Conservation (phyloP, 441 rosid genomes). For the Arabidopsis lyrata region DNA sequence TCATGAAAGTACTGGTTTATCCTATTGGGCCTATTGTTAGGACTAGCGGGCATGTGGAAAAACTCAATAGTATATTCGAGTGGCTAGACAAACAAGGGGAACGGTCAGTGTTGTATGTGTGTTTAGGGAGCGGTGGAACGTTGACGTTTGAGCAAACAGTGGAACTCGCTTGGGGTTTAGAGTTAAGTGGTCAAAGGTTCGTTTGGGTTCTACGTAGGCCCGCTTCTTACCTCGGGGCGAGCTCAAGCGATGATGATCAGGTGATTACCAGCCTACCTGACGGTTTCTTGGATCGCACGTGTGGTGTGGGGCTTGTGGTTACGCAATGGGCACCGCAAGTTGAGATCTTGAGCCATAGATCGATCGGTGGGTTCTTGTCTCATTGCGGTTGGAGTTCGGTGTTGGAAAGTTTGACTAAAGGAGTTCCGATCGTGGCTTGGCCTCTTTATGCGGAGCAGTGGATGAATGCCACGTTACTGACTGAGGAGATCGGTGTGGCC, state of each 20-base stretch:
- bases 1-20: constrained; percentile 47
- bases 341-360: constrained; percentile 52
- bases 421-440: constrained; percentile 59
- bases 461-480: constrained; percentile 54
- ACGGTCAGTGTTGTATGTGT: constrained; percentile 57
- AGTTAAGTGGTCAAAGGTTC: constrained; percentile 51
- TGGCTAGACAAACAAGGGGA: constrained; percentile 53
- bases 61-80: constrained; percentile 26
- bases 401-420: constrained; percentile 50
- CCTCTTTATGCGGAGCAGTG: constrained; percentile 59
- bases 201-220: constrained; percentile 59
- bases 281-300: constrained; percentile 51
- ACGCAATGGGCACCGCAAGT: constrained; percentile 59
- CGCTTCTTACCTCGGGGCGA: constrained; percentile 11
- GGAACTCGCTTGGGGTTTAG: constrained; percentile 58
- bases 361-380: constrained; percentile 58
- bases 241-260: constrained; percentile 30
- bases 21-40: constrained; percentile 52
- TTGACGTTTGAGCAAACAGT: constrained; percentile 51
- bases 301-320: constrained; percentile 46
- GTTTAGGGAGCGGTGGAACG: constrained; percentile 69
- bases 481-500: constrained; percentile 52
- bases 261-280: constrained; percentile 45
- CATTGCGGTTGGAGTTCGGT: constrained; percentile 64
- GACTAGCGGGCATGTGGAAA: constrained; percentile 39